Base-by-base conservation (phyloP, 2,329 filamentous ascomycete genomes). In the Aureobasidium sp. region DNA sequence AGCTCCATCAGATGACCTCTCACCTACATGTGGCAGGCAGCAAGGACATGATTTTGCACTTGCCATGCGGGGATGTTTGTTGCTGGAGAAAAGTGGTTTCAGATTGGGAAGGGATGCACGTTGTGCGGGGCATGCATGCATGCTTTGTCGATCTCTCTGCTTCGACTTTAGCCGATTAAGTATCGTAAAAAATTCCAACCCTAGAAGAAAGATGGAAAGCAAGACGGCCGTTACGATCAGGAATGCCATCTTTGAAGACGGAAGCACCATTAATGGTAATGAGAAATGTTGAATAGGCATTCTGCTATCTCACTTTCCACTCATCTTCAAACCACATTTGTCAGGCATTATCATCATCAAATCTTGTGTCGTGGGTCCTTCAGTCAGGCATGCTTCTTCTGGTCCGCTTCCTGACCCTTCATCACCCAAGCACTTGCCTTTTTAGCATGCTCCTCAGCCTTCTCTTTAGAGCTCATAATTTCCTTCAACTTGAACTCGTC, bases 401-500 rank as follows among this genome's bases (percentile, higher is more conserved):
- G 66, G 65, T 76, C 75, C 37, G 68, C 69, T 63, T 76, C 68
- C 69, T 75, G 72, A 13, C 73, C 73, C 64, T 73, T 67, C 71
- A 75, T 74, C 5, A 73, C 69, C 72, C 72, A 74, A 59, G 69
- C 69, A 44, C 65, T 69, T 68, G 76, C 72, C 69, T 73, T 65
- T 64, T 70, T 73, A 27, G 71, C 71, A 69, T 72, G 74, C 64
- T 71, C 69, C 65, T 73, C 70, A 65, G 71, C 71, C 2, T 71
- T 72, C 61, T 73, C 70, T 67, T 73, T 73, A 20, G 67, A 71
- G 68, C 70, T 70, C 71, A 74, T 73, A 59, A 68, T 69, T 60
- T 71, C 70, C 66, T 74, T 74, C 71, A 74, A 70, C 65, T 72
- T 72, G 65, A 74, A 75, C 53, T 70, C 69, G 34, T 73, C 71